Percentiles rank a stretch among this genome's conserved stretches.
These are phyloP conservation scores for Boletellus ananas DNA, from an alignment of 768 basidiomycete species.

Conservation along the genomic window DNA sequence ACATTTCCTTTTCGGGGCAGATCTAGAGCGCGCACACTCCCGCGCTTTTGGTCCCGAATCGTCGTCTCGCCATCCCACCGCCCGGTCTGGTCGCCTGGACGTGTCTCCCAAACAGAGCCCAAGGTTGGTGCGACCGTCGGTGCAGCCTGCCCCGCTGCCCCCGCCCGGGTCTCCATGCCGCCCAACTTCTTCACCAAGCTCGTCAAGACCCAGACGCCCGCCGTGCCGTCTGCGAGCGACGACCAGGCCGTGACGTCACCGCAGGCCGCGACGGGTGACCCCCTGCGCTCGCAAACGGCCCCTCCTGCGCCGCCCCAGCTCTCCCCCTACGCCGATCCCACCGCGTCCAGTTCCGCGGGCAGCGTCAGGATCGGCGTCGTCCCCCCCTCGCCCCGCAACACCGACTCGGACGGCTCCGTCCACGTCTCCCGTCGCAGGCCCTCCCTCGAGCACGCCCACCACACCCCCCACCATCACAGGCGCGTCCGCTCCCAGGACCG, in stretches of 20 bases:
- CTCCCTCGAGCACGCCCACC: constrained; percentile 17
- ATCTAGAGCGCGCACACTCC: too few species aligned
- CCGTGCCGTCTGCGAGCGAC: neutral
- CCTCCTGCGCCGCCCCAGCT: constrained; percentile 2
- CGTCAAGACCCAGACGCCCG: constrained; percentile 17
- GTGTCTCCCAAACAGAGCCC: too few species aligned
- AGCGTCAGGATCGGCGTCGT: constrained; percentile 32
- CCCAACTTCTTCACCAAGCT: constrained; percentile 31
- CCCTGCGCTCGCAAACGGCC: neutral
- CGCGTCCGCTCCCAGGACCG: constrained; percentile 32
- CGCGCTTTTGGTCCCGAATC: too few species aligned
- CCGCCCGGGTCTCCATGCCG: constrained; percentile 18
- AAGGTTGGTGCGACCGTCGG: too few species aligned
- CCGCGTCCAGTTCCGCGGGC: constrained; percentile 11
- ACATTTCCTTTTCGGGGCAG: too few species aligned
- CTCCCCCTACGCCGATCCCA: constrained; percentile 1
- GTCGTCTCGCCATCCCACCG: too few species aligned
- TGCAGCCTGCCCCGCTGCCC: too few species aligned
- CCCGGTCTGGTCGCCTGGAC: too few species aligned
- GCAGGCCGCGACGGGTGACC: neutral
- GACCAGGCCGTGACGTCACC: neutral
- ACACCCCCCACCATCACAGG: constrained; percentile 20
- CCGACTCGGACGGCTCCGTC: constrained; percentile 15
- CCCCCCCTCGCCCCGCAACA: constrained; percentile 26
- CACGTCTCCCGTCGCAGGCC: neutral